Evolutionary conservation across 768 basidiomycete species (phyloP), one percentile per base, ranked within the genome.

Genomic region (Cubamyces lactineus): DNA sequence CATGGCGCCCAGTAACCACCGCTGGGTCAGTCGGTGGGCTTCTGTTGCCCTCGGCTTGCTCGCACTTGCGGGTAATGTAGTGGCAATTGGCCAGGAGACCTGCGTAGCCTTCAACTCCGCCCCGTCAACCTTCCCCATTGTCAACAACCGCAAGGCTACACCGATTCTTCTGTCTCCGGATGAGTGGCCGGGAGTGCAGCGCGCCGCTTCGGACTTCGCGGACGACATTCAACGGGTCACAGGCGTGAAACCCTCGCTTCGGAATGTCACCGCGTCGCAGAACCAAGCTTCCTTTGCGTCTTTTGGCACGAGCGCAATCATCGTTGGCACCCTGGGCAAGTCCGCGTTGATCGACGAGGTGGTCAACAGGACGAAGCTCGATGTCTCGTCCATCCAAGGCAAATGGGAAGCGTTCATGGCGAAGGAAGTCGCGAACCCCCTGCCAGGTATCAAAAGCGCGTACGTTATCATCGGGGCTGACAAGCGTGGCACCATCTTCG

Each of bases 401-500:
- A 77, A 85, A 62, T 90, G 89, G 89, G 89, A 90, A 68, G 71
- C 83, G 0, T 89, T 83, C 73, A 69, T 84, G 63, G 75, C 83
- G 2, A 74, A 74, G 52, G 79, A 82, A 46, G 83, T 87, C 6
- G 72, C 77, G 45, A 82, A 84, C 59, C 85, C 86, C 5, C 72
- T 86, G 2, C 81, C 84, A 43, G 86, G 84, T 3, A 77, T 88
- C 21, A 72, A 76, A 24, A 80, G 80, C 55, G 88, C 85, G 30
- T 86, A 89, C 72, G 83, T 90, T 42, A 82, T 91, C 53, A 79
- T 86, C 62, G 88, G 88, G 12, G 78, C 85, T 1, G 88, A 90
- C 71, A 86, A 87, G 71, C 76, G 88, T 45, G 88, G 87, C 9
- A 85, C 86, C 0, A 86, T 89, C 38, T 89, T 79, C 67, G 85